Evolutionary conservation across 2,329 filamentous ascomycete genomes (phyloP).

Genomic region (Penicillium sp.): DNA sequence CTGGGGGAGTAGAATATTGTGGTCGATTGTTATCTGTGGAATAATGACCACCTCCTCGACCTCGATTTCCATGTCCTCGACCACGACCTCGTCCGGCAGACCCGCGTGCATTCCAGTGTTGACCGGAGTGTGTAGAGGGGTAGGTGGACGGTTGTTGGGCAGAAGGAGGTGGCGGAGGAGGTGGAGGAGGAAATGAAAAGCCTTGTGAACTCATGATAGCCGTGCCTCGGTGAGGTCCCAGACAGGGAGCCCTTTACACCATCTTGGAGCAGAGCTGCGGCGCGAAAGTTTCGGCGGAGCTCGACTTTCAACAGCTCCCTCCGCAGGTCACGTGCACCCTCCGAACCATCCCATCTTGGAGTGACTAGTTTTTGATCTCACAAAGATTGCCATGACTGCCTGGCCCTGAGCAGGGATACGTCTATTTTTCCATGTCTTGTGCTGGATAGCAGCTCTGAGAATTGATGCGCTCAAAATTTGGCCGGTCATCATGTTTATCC

Average conservation of each 20-base stretch:
- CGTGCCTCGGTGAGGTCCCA: conserved; percentile 29
- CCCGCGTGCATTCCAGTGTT: conserved; percentile 30
- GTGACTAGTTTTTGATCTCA: conserved; percentile 13
- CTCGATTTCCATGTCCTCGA: conserved; percentile 38
- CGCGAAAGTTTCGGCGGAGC: conserved; percentile 16
- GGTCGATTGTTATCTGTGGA: conserved; percentile 19
- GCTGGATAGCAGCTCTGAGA: not conserved
- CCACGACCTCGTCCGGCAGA: conserved; percentile 37
- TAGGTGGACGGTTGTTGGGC: conserved; percentile 26
- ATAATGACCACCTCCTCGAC: conserved; percentile 29
- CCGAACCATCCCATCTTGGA: conserved; percentile 6
- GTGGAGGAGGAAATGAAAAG: conserved; percentile 51
- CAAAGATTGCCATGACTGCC: not conserved
- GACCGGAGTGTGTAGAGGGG: conserved; percentile 30
- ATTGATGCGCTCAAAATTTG: not conserved
- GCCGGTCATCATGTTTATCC: conserved; percentile 50
- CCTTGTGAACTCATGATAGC: conserved; percentile 44
- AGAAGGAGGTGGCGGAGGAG: conserved; percentile 43
- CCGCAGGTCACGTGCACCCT: conserved; percentile 16
- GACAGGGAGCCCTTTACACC: conserved; percentile 30
- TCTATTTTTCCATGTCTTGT: not conserved
- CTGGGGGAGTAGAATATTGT: conserved; percentile 27
- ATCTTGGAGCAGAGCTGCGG: conserved; percentile 19
- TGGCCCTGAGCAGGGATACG: not conserved
- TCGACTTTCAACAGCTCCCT: conserved; percentile 20